Evolutionary conservation across 139 green algal species (phyloP), one percentile per base, ranked within the genome.

Genomic region (Yamagishiella unicocca): DNA sequence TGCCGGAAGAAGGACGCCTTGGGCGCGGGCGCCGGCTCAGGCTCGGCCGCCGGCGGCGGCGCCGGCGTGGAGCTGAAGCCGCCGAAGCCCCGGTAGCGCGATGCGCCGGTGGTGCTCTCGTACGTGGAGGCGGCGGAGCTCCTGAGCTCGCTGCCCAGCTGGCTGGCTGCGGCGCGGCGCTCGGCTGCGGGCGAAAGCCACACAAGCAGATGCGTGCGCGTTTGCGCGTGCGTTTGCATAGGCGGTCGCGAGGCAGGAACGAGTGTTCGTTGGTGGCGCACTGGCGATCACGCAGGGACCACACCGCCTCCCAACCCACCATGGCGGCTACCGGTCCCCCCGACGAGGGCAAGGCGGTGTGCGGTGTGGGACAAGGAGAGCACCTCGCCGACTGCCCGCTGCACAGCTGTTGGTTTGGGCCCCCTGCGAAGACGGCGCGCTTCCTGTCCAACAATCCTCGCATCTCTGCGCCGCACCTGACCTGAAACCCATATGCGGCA

Each of bases 21-120:
- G 5, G 61, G 79, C 31, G 58, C 35, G 35, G 77, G 77, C 0
- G 77, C 38, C 12, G 79, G 79, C 21, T 8, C 58, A 0, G 78
- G 77, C 24, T n/a, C 62, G 2, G 79, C 40, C 19, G 14, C 58
- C 29, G 79, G 40, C 12, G 55, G 40, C 9, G 58, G 38, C 61
- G 61, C 27, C 4, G 78, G 38, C 2, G 78, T 19, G 61, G 79
- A 3, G 61, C 12, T 46, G 62, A 40, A 74, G 54, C 55, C 55
- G 29, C 77, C 77, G 38, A 84, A 84, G 38, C 77, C 55, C 22
- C 79, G 79, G 79, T 85, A 85, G 14, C 58, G 27, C 10, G 50
- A 43, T 31, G n/a, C 31, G 35, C 25, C 19, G 33, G 54, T 66
- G 61, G 21, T 76, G 61, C 24, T 74, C 79, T 85, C 79, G 21